Evolutionary conservation across 106 monocot species (phyloP), one percentile per base, ranked within the genome.

Genomic region (Posidonia australis): DNA sequence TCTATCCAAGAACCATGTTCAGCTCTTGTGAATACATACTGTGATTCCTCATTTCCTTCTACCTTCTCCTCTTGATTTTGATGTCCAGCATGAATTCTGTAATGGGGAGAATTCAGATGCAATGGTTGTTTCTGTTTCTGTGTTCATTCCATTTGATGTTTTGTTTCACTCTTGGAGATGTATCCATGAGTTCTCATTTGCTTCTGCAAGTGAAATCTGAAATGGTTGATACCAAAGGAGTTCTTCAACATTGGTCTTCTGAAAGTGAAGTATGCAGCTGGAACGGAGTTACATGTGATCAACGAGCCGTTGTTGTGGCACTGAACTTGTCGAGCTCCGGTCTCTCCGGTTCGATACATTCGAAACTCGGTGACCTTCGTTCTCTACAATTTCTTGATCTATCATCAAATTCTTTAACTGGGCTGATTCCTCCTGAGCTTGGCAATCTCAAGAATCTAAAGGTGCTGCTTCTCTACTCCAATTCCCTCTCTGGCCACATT

Each of bases 241-340:
- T 64, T 51, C 82, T 94, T 47, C 42, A 63, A 1, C 65, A 25
- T 70, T 94, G 89, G 93, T 64, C 67, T 24, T 58, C 63, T n/a
- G 54, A 20, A n/a, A 32, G 60, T 17, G 71, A 78, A 48, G 41
- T 69, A 28, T 94, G 93, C 70, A 67, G 60, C 54, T 89, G 89
- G 93, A 67, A 73, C 30, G 93, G 89, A 65, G 71, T 94, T 30
- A 60, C 73, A 59, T 94, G 93, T 46, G 53, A 57, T 0, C 30
- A 18, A 1, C 65, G 52, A 58, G 54, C 62, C 14, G 17, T 19
- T 29, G 70, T 84, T 44, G 7, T 72, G 27, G 76, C 71, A 42
- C 76, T 94, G 9, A 94, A 94, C 84, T 64, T 94, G 59, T 94
- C 93, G 1, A 56, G 67, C 46, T 72, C 44, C 23, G 80, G 86